A percentile compares a stretch with the other conserved stretches of the same genome.
Evolutionary conservation across 2,329 filamentous ascomycete species (phyloP).

Genomic region (Dendryphion nanum): DNA sequence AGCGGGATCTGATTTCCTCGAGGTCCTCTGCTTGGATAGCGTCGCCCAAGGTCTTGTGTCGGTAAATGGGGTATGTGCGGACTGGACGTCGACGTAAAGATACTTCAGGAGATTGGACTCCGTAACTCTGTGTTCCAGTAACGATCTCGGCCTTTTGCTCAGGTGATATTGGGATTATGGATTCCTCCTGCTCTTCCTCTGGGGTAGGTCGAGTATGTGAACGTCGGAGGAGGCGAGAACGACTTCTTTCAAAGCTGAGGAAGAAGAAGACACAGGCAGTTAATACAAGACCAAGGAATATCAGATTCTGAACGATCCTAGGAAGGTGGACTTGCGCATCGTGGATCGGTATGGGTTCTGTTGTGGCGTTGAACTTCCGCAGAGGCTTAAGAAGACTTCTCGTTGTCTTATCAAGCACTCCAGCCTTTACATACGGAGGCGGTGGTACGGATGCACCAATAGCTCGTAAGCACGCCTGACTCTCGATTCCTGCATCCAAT

Average conservation of each 20-base stretch:
- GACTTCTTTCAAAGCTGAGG: conserved; percentile 5
- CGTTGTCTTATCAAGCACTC: conserved; percentile 9
- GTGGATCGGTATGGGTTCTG: neutral
- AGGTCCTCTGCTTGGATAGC: conserved; percentile 12
- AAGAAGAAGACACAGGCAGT: conserved; percentile 7
- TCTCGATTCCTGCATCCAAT: conserved; percentile 15
- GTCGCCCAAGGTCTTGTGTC: conserved; percentile 10
- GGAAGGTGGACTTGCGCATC: neutral
- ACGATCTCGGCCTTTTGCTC: neutral
- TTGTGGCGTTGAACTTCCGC: conserved; percentile 5
- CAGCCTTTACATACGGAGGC: conserved; percentile 11
- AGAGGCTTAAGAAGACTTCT: conserved; percentile 3
- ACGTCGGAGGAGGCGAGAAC: neutral
- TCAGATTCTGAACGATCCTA: conserved; percentile 1
- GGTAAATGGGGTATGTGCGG: conserved; percentile 14
- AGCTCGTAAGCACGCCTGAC: conserved; percentile 14
- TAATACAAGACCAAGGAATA: conserved; percentile 3
- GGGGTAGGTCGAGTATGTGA: neutral
- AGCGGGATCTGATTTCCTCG: conserved; percentile 13
- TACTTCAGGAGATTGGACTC: conserved; percentile 1
- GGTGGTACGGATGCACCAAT: conserved; percentile 12
- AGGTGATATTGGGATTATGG: neutral
- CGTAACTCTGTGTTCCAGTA: conserved; percentile 4
- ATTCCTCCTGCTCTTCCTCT: neutral
- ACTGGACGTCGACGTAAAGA: conserved; percentile 10